Percentiles rank a stretch among this genome's conserved stretches.
These are phyloP conservation scores for Scheffersomyces parashehatae DNA, from an alignment of 1,139 yeast genomes.

Conservation along the genomic window DNA sequence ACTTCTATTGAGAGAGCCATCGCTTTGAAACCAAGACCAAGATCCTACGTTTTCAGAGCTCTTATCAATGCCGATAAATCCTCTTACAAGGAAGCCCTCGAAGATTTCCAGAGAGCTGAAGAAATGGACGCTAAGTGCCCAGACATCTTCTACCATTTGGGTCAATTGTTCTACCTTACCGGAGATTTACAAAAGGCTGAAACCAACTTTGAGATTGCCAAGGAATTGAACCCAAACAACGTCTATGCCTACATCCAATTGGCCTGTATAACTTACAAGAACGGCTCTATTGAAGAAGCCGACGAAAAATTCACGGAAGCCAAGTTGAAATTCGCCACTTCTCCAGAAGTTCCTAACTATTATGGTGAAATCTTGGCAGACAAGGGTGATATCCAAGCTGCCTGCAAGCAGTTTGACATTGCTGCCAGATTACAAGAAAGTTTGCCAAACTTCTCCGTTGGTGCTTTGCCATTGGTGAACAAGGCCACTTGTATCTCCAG, in stretches of 20 bases:
- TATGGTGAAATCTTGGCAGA: constrained; percentile 93
- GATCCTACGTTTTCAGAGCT: constrained; percentile 83
- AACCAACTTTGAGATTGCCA: constrained; percentile 73
- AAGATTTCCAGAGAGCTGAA: constrained; percentile 74
- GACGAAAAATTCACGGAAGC: constrained; percentile 73
- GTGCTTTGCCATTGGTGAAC: constrained; percentile 88
- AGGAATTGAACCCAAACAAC: constrained; percentile 70
- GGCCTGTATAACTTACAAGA: constrained; percentile 89
- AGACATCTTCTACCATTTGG: constrained; percentile 91
- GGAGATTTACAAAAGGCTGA: constrained; percentile 76
- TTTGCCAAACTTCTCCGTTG: constrained; percentile 61
- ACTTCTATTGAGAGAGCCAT: constrained; percentile 65
- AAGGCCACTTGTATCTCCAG: constrained; percentile 77
- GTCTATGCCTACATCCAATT: constrained; percentile 87
- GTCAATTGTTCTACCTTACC: constrained; percentile 84
- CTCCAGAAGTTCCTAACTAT: constrained; percentile 92
- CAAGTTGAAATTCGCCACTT: constrained; percentile 74
- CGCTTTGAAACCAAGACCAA: constrained; percentile 70
- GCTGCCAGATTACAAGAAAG: constrained; percentile 83
- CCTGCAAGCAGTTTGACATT: constrained; percentile 81
- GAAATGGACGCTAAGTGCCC: constrained; percentile 69
- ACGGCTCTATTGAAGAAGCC: constrained; percentile 61
- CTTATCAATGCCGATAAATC: constrained; percentile 80
- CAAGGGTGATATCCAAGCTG: constrained; percentile 68
- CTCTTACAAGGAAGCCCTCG: constrained; percentile 60